A percentile compares a stretch with the other conserved stretches of the same genome.
These are phyloP conservation scores for Claviceps purpurea DNA, from an alignment of 2,329 filamentous ascomycete genomes.

Conservation along the genomic window DNA sequence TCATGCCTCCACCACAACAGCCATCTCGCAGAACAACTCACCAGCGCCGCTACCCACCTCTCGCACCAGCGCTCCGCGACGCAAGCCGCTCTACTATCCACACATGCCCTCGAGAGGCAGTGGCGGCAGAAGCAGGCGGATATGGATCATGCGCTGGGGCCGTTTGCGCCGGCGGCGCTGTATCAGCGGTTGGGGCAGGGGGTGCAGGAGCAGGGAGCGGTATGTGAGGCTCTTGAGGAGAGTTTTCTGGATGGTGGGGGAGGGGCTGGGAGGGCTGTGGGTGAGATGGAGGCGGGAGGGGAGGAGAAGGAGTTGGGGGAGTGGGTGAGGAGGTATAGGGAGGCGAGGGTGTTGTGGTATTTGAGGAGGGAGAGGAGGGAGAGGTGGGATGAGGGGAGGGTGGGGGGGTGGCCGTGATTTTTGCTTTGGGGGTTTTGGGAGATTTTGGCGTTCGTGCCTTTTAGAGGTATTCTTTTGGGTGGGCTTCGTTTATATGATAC, in stretches of 20 bases:
- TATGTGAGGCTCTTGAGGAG: constrained; percentile 77
- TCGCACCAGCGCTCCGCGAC: constrained; percentile 52
- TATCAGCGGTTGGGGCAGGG: constrained; percentile 69
- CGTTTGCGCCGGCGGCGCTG: constrained; percentile 74
- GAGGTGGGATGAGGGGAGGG: constrained; percentile 89
- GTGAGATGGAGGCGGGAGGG: constrained; percentile 24
- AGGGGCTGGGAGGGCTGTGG: constrained; percentile 22
- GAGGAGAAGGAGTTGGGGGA: constrained; percentile 74
- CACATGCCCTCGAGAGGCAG: constrained; percentile 80
- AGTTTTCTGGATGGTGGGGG: constrained; percentile 63
- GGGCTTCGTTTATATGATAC: no score
- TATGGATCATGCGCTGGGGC: constrained; percentile 72
- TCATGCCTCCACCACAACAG: constrained; percentile 58
- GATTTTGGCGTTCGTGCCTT: no score
- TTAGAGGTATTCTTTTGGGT: no score
- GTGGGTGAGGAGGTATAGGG: constrained; percentile 71
- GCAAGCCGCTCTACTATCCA: constrained; percentile 68
- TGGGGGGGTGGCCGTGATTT: constrained; percentile 85
- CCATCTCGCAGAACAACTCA: constrained; percentile 50
- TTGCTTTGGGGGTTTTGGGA: no score
- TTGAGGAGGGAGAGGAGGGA: constrained; percentile 76
- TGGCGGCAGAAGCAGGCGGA: constrained; percentile 82
- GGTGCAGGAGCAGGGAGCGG: constrained; percentile 67
- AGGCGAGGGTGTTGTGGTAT: constrained; percentile 66
- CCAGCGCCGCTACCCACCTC: constrained; percentile 44